A percentile compares a stretch with the other conserved stretches of the same genome.
Conservation (phyloP, 805 yeast species). For the Lipomyces starkeyi region DNA sequence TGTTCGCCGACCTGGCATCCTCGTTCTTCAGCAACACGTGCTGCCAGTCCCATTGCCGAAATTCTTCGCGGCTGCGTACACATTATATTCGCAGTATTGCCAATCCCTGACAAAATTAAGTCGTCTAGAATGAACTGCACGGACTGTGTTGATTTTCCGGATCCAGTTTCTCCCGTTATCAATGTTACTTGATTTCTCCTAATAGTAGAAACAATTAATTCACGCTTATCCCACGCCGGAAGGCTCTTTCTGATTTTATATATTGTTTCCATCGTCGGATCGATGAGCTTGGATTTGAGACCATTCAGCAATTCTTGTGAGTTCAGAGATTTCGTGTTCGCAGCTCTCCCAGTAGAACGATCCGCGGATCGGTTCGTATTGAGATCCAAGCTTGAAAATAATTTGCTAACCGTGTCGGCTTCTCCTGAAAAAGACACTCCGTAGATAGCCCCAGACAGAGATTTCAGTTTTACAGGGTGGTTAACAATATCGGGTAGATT, state of each 20-base stretch:
- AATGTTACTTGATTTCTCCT: conserved; percentile 67
- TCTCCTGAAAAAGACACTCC: conserved; percentile 42
- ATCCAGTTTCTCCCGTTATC: conserved; percentile 96
- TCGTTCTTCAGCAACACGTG: conserved; percentile 87
- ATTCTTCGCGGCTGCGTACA: conserved; percentile 97
- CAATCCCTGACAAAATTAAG: conserved; percentile 50
- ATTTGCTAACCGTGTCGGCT: conserved; percentile 36
- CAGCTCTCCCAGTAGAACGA: conserved; percentile 8
- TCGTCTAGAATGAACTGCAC: conserved; percentile 87
- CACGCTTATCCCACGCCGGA: conserved; percentile 83
- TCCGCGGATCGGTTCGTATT: conserved; percentile 8
- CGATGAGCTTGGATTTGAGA: conserved; percentile 47
- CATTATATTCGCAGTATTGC: conserved; percentile 61
- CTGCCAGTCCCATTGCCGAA: conserved; percentile 92
- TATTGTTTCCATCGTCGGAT: conserved; percentile 50
- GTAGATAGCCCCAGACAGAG: conserved; percentile 40
- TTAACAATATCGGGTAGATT: conserved; percentile 63
- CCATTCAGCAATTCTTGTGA: conserved; percentile 46
- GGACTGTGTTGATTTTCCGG: conserved; percentile 94
- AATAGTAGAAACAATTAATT: conserved; percentile 62
- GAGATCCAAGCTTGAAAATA: conserved; percentile 27
- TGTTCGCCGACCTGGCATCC: conserved; percentile 68
- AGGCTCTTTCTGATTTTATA: conserved; percentile 57
- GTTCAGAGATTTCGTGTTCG: conserved; percentile 3
- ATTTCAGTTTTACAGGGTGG: conserved; percentile 74